A percentile compares a stretch with the other conserved stretches of the same genome.
Conservation (phyloP, 2,329 filamentous ascomycete genomes). For the Colletotrichum sansevieriae region DNA sequence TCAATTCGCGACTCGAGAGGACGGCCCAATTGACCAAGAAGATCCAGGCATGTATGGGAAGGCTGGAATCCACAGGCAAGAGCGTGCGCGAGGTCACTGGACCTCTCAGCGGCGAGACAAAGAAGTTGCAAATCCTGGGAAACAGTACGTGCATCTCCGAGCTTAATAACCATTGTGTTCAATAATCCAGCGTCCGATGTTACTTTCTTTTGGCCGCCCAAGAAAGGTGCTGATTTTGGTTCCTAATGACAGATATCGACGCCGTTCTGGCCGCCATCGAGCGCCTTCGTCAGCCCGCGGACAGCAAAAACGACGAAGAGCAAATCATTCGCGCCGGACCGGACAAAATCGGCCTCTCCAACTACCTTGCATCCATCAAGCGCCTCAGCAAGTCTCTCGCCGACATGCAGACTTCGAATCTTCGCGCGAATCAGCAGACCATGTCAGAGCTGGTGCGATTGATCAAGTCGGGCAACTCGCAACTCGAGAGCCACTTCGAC, state of each 20-base stretch:
- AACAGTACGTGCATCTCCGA: slow-evolving; percentile 68
- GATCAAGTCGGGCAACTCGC: slow-evolving; percentile 82
- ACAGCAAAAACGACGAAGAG: slow-evolving; percentile 93
- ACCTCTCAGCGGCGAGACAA: slow-evolving; percentile 92
- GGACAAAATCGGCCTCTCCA: slow-evolving; percentile 82
- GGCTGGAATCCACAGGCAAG: slow-evolving; percentile 89
- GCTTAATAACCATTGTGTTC: no score
- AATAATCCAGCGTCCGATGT: no score
- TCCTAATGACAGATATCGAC: slow-evolving; percentile 77
- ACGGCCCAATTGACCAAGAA: slow-evolving; percentile 94
- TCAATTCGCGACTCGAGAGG: slow-evolving; percentile 85
- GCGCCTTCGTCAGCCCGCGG: slow-evolving; percentile 87
- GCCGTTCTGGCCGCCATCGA: slow-evolving; percentile 88
- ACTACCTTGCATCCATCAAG: slow-evolving; percentile 91
- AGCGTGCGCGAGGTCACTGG: slow-evolving; percentile 93
- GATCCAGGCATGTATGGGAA: slow-evolving; percentile 87
- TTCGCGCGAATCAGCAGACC: slow-evolving; percentile 91
- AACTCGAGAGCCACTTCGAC: slow-evolving; percentile 88
- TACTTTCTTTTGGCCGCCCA: not conserved
- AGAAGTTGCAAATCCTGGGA: slow-evolving; percentile 87
- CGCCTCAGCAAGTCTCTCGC: slow-evolving; percentile 86
- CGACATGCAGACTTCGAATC: slow-evolving; percentile 89
- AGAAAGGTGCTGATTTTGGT: slow-evolving; percentile 42
- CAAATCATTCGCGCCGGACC: slow-evolving; percentile 91
- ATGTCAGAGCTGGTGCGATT: slow-evolving; percentile 83